Evolutionary conservation across 1,284 basidiomycete genomes (phyloP).

Genomic region (Boletellus deceptivus): DNA sequence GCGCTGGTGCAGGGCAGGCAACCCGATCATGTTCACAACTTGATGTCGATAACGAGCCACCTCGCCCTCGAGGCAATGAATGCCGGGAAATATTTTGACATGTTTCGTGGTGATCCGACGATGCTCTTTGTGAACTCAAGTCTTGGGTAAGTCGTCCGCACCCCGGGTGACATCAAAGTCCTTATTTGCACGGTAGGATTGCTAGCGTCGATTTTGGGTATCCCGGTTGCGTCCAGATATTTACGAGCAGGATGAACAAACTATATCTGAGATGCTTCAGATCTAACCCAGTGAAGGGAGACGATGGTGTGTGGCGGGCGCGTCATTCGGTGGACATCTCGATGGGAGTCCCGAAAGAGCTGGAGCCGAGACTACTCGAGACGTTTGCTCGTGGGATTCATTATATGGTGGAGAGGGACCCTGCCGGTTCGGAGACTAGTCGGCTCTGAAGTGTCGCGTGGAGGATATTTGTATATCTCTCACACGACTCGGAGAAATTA

Average conservation of each 20-base stretch:
- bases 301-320: conserved; percentile 19
- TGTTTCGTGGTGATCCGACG: conserved; percentile 13
- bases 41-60: conserved; percentile 29
- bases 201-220: conserved; percentile 32
- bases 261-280: conserved; percentile 31
- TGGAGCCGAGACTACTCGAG: conserved; percentile 20
- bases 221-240: conserved; percentile 22
- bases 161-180: neutral
- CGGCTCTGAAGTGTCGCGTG: too few species aligned
- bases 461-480: too few species aligned
- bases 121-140: conserved; percentile 33
- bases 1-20: conserved; percentile 24
- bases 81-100: conserved; percentile 19
- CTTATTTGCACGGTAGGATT: conserved; percentile 8
- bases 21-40: conserved; percentile 21
- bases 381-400: conserved; percentile 15
- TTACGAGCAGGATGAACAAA: conserved; percentile 23
- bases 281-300: conserved; percentile 27
- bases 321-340: conserved; percentile 24
- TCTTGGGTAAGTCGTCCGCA: conserved; percentile 20
- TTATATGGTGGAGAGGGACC: conserved; percentile 4
- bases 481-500: too few species aligned
- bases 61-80: conserved; percentile 30
- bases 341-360: conserved; percentile 20
- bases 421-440: neutral